Base-by-base conservation (phyloP, 139 green algal species). In the Astrephomene gubernaculifera region DNA sequence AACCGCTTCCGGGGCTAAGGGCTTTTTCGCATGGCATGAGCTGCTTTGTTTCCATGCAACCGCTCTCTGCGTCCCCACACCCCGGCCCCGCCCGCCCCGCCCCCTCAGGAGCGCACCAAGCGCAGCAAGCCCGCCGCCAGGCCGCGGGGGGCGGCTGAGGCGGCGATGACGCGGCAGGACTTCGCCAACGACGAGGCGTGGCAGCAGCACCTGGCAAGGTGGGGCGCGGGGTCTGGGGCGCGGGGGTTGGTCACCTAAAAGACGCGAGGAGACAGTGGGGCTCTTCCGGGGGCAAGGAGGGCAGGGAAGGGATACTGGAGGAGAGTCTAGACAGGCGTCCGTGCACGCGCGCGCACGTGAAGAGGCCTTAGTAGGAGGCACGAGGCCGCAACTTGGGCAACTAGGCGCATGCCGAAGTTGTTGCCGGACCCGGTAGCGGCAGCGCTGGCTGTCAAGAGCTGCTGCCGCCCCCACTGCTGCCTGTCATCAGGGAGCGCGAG, bases 131-230 rank as follows among this genome's bases (percentile, higher is more conserved):
- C 65, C 14, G 45, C 29, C 22, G 27, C 3, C 6, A 70, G 61
- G 61, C 27, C 61, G 5, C n/a, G 61, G 67, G 22, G 19, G 4
- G 41, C 5, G 29, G 9, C 43, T 4, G 68, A 74, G 68, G 38
- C 8, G 29, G 29, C 39, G 6, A 63, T 64, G 39, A 49, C n/a
- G 35, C 76, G 76, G 14, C 21, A 29, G 27, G 57, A 73, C 43
- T 83, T 83, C n/a, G 39, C 60, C n/a, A 83, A 61, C 41, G 76
- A 83, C 60, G 61, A 60, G 17, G 76, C 57, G 7, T 83, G 60
- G 60, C 60, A 83, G 76, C 60, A 61, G 76, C 61, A 83, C 60
- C 14, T 83, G 39, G 41, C 60, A 17, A 72, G 21, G 76, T 83
- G 43, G 45, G 53, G 21, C 1, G 35, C 2, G 69, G 41, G 25